Evolutionary conservation across 768 basidiomycete species (phyloP), one percentile per base, ranked within the genome.

Genomic region (Trametes cubensis): DNA sequence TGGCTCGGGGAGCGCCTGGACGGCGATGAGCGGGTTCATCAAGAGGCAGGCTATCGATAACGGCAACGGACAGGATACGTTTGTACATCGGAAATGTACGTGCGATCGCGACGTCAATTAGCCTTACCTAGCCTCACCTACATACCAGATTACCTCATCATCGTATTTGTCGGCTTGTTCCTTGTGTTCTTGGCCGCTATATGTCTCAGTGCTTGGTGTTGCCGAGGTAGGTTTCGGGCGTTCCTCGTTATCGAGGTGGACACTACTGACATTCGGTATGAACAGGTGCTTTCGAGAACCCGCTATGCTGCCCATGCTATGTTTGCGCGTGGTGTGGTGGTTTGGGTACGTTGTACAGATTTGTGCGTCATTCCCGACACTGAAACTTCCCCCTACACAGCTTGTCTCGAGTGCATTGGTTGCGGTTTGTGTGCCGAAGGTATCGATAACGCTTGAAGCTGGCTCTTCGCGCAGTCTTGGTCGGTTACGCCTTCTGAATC

Each of bases 291-390:
- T 66, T 66, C 67, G 67, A 83, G 62, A 89, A 89, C 60, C 87
- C 87, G 2, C 74, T 81, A 0, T 88, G 86, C 66, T 87, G 85
- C 66, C 87, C 87, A 0, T 88, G 87, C 67, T 89, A 89, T 70
- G 76, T 88, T 8, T 89, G 87, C 64, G 87, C 87, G 4, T 88
- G 85, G 70, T 88, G 86, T 59, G 87, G 87, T 58, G 87, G 87
- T 41, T 77, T 88, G 18, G 61, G 65, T 66, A 54, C 17, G 65
- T 66, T 13, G 15, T 21, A 6, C 26, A 21, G 2, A 11, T 1
- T 42, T n/a, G 6, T 45, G 10, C 15, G 3, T n/a, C 7, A 4
- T 30, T 0, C 23, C 3, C 3, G 8, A 25, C 1, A 39, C 48
- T 49, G 39, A 52, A 6, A 3, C 17, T 2, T 34, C 0, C n/a